phyloP scores from a whole-genome alignment of 2,329 filamentous ascomycete species.

The Hymenoscyphus occultus region DNA sequence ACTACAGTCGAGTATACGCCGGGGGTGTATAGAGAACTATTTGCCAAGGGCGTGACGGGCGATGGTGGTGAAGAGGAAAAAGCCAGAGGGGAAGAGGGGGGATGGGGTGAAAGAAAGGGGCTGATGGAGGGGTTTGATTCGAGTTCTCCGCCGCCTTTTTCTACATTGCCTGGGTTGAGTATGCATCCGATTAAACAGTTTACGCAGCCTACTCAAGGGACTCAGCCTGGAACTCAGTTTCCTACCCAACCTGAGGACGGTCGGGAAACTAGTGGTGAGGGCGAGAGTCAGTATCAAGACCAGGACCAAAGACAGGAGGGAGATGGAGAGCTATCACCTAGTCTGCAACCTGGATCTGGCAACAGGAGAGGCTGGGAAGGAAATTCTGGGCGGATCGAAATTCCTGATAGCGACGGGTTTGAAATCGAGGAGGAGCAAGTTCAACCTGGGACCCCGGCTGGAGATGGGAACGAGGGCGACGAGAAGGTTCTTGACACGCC shows the following conservation, averaged over 20 bases:
- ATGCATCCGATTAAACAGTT: neutral
- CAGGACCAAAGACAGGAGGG: neutral
- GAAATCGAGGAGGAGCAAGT: neutral
- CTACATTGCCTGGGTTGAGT: constrained; percentile 1
- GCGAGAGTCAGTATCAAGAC: neutral
- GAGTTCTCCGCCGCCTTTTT: neutral
- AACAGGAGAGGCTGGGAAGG: neutral
- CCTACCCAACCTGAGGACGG: too few species aligned
- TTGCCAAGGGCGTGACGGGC: neutral
- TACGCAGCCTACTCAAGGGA: too few species aligned
- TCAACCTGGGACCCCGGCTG: neutral
- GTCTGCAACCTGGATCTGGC: neutral
- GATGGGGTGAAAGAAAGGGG: neutral
- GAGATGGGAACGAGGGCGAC: neutral
- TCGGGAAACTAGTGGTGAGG: neutral
- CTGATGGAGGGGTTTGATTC: neutral
- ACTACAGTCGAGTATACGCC: constrained; percentile 7
- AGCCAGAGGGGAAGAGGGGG: neutral
- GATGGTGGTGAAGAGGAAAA: neutral
- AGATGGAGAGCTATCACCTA: neutral
- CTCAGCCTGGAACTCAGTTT: too few species aligned
- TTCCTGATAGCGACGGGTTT: constrained; percentile 9
- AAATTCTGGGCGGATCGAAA: neutral
- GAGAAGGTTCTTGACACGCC: neutral
- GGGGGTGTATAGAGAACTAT: neutral